Evolutionary conservation across 139 green algal species (phyloP).

Genomic region (Tetraselmis striata): DNA sequence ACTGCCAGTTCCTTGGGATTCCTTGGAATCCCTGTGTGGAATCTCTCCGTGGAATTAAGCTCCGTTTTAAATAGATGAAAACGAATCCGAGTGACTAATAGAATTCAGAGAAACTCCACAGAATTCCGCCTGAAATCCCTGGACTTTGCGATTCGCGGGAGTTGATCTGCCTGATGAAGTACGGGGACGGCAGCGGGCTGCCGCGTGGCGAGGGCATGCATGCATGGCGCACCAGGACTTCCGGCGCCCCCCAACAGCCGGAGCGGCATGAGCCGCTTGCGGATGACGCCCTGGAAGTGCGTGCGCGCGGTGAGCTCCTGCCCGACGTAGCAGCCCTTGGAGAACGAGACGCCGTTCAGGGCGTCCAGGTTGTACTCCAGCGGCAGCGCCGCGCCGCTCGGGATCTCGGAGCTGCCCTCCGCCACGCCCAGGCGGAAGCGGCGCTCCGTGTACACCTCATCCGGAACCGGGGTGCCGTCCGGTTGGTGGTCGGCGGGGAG

Average conservation of each 20-base stretch:
- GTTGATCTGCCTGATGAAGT: too few species aligned
- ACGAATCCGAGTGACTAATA: too few species aligned
- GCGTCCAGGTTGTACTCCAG: slow-evolving; percentile 93
- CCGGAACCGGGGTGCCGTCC: slow-evolving; percentile 3
- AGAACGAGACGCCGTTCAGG: slow-evolving; percentile 80
- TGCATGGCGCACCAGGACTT: too few species aligned
- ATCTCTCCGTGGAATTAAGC: too few species aligned
- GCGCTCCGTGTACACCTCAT: slow-evolving; percentile 45
- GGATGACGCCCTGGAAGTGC: slow-evolving; percentile 67
- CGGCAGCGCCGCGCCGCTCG: slow-evolving; percentile 58
- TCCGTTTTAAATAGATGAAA: too few species aligned
- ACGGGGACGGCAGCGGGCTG: too few species aligned
- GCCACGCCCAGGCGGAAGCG: slow-evolving; percentile 71
- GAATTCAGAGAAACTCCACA: too few species aligned
- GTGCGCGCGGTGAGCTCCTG: slow-evolving; percentile 81
- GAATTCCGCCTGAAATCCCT: too few species aligned
- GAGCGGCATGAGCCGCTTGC: slow-evolving; percentile 77
- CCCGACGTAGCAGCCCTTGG: slow-evolving; percentile 96
- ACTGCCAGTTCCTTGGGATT: too few species aligned
- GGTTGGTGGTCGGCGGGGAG: slow-evolving; percentile 18
- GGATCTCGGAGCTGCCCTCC: slow-evolving; percentile 80
- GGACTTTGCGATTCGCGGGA: too few species aligned
- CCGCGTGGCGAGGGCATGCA: too few species aligned
- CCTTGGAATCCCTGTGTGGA: too few species aligned
- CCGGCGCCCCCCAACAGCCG: slow-evolving; percentile 1